These are phyloP conservation scores for Lipomyces yamanashiensis DNA, from an alignment of 805 yeast species.

Conservation along the genomic window DNA sequence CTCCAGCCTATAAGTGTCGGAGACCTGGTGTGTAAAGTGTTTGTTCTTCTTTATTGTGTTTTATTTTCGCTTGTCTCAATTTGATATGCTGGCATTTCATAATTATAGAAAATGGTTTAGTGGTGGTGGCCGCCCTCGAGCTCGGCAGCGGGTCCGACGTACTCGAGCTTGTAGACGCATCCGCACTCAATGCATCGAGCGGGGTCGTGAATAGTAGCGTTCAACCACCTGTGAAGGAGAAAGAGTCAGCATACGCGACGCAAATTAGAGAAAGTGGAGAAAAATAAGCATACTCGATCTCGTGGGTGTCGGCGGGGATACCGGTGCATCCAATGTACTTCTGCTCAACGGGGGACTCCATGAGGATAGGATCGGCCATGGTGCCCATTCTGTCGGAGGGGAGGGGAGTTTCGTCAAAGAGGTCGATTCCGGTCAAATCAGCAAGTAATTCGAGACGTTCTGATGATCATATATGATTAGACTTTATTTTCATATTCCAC, in stretches of 20 bases:
- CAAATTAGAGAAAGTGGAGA: neutral
- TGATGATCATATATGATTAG: conserved; percentile 1
- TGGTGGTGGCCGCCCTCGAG: conserved; percentile 58
- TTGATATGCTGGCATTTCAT: neutral
- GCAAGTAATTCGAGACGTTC: conserved; percentile 95
- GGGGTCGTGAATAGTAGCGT: conserved; percentile 56
- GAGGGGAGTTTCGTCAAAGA: conserved; percentile 82
- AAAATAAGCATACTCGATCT: conserved; percentile 89
- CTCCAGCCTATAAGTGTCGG: neutral
- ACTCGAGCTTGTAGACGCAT: conserved; percentile 85
- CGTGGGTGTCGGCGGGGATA: conserved; percentile 90
- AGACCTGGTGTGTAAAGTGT: too few species aligned
- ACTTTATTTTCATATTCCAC: neutral
- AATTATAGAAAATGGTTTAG: neutral
- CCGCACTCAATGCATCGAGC: conserved; percentile 99
- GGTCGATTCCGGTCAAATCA: conserved; percentile 92
- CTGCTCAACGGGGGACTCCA: conserved; percentile 71
- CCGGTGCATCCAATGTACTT: conserved; percentile 94
- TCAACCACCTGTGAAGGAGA: conserved; percentile 19
- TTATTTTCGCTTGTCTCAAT: neutral
- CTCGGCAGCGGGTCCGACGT: conserved; percentile 72
- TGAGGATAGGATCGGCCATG: conserved; percentile 81
- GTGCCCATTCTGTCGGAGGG: conserved; percentile 90
- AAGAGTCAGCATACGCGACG: neutral
- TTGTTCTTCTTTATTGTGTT: too few species aligned